Evolutionary conservation across 2,329 filamentous ascomycete species (phyloP), one percentile per base, ranked within the genome.

Genomic region (Colletotrichum tamarilloi): DNA sequence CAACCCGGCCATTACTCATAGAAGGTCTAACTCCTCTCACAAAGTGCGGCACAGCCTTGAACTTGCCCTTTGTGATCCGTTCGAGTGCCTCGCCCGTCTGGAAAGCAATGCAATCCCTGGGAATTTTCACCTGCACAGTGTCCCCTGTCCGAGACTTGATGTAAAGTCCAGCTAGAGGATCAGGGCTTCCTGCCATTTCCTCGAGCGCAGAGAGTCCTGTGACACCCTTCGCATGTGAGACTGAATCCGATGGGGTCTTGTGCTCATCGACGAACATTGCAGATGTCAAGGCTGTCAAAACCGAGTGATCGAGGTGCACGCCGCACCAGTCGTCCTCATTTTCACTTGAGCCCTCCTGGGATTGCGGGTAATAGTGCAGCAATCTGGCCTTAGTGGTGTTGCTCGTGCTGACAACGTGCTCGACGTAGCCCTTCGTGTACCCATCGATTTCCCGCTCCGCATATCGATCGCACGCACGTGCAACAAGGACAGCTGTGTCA

Each of bases 41-140:
- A 82, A 97, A 98, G 85, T 98, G 97, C 76, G 97, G 96, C 74
- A 98, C 97, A 1, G 97, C 97, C 83, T 93, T 94, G 86, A 98
- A 98, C 79, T 90, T 92, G 8, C 96, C 97, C 16, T 89, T 87
- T 0, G 96, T 98, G 80, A 98, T 98, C 69, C 94, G 87, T 84
- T 98, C 93, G 62, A 98, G 86, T 1, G 96, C 92, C 84, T 98
- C 95, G 2, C 96, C 96, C 0, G 96, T 98, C 86, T 98, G 96
- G 81, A 98, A 98, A 1, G 94, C 97, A 59, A 98, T 92, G 82
- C 95, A 97, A 80, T 97, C 95, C 53, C 92, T 88, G 1, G 96
- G 96, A 75, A 98, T 98, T 79, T 92, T 91, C 77, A 98, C 95
- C 83, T 98, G 97, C 19, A 95, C 93, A 1, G 94, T 92, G 71